phyloP scores from a whole-genome alignment of 2,329 filamentous ascomycete species.

The Cladosporium colombiae region DNA sequence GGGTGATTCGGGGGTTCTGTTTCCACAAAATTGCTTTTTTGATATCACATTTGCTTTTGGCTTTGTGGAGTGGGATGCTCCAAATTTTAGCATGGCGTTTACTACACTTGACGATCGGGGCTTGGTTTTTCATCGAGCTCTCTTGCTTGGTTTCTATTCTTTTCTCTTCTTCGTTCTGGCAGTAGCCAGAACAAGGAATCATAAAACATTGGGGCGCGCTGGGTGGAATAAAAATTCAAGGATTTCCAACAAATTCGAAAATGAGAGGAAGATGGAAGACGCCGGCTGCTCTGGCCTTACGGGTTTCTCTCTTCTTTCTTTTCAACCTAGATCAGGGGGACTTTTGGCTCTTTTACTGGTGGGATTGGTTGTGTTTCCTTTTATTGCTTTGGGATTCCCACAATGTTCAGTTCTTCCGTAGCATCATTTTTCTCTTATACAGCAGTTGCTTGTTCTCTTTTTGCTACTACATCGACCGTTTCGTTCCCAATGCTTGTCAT shows the following conservation, averaged over 20 bases:
- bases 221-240: not conserved
- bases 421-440: not conserved
- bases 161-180: not conserved
- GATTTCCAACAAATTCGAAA: constrained; percentile 12
- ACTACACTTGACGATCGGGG: constrained; percentile 4
- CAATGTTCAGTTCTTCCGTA: not conserved
- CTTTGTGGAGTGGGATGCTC: constrained; percentile 8
- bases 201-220: constrained; percentile 3
- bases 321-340: constrained; percentile 10
- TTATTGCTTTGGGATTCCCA: not conserved
- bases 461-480: not conserved
- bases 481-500: no score
- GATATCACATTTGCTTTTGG: constrained; percentile 14
- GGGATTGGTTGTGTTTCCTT: not conserved
- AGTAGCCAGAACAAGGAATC: not conserved
- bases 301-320: not conserved
- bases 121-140: not conserved
- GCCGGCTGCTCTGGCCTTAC: not conserved
- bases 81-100: constrained; percentile 13
- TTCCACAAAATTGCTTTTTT: constrained; percentile 7
- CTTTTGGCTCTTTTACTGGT: not conserved
- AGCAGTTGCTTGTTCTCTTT: not conserved
- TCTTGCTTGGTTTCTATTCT: not conserved
- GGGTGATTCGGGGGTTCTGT: constrained; percentile 3
- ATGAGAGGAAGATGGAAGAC: not conserved